These are phyloP conservation scores for Pilasporangium apinafurcum DNA, from an alignment of 352 stramenopile genomes.

Conservation along the genomic window DNA sequence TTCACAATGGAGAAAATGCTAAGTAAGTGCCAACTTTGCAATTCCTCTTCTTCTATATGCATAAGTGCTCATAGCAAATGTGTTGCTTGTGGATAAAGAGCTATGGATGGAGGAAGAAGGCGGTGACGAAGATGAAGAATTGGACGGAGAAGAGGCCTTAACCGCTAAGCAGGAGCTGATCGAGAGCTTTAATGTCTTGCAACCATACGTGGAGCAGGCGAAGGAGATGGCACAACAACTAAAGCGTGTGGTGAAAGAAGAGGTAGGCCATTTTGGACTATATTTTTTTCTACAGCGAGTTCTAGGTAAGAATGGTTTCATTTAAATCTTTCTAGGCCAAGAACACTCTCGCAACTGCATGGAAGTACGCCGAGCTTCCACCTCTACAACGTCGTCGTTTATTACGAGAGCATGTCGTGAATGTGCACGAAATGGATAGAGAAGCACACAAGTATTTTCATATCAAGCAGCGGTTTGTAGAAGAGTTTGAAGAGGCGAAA, in stretches of 20 bases:
- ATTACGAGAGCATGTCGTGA: constrained; percentile 47
- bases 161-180: constrained; percentile 61
- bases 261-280: constrained; percentile 4
- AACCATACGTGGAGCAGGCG: constrained; percentile 30
- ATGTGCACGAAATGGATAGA: constrained; percentile 56
- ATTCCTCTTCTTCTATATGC: background rate
- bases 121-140: constrained; percentile 20
- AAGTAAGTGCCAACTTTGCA: constrained; percentile 22
- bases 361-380: constrained; percentile 53
- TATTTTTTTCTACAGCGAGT: background rate
- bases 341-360: constrained; percentile 28
- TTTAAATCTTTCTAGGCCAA: constrained; percentile 18
- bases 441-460: constrained; percentile 48
- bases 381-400: constrained; percentile 42
- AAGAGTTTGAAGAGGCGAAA: constrained; percentile 31
- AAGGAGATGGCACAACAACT: constrained; percentile 33
- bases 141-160: constrained; percentile 30
- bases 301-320: background rate
- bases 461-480: constrained; percentile 29
- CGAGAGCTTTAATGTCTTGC: constrained; percentile 38
- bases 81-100: constrained; percentile 17
- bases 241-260: constrained; percentile 23
- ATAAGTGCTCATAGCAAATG: background rate
- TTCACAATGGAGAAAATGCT: constrained; percentile 80
- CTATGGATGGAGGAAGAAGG: constrained; percentile 65